Evolutionary conservation across 2,329 filamentous ascomycete genomes (phyloP), one percentile per base, ranked within the genome.

Genomic region (Pseudogymnoascus sp.): DNA sequence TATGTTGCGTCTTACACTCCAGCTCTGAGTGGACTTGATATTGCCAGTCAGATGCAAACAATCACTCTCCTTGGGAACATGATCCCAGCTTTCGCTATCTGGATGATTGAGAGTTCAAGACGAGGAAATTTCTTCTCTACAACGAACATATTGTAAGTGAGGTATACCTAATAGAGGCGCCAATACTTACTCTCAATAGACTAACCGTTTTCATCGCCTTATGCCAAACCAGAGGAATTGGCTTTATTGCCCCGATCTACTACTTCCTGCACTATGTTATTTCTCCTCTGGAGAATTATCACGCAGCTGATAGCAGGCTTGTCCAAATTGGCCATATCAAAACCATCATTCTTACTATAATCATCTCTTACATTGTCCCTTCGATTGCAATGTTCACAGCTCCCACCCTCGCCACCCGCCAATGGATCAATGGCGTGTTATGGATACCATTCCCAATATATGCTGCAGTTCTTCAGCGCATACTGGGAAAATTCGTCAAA

Each of bases 251-350:
- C 2, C 69, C 71, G 1, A 15, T 71, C 18, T 73, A 68, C 65
- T 72, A 66, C 63, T 71, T 69, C 59, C 59, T 71, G 30, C 68
- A 71, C 58, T 72, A 69, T 60, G 58, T 70, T 6, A 62, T 61
- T 22, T 65, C 66, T 8, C 66, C 68, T 2, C 64, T 70, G 35
- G 65, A 67, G 7, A 66, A 66, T 15, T 72, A 69, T 62, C 65
- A 66, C 4, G 65, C 68, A 9, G 60, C 62, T 8, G 71, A 73
- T 60, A 67, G 64, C 62, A 68, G 74, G 20, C 60, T 74, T 14
- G 69, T 69, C 2, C 67, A 70, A 22, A 61, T 69, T 4, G 62
- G 65, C 12, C 66, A 69, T 8, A 68, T 68, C 5, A 66, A 66
- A 39, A 69, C 68, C 2, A 65, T 75, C 37, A 62, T 73, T 28